Base-by-base conservation (phyloP, 371 early-diverging fungal genomes). In the Mucor mucedo region DNA sequence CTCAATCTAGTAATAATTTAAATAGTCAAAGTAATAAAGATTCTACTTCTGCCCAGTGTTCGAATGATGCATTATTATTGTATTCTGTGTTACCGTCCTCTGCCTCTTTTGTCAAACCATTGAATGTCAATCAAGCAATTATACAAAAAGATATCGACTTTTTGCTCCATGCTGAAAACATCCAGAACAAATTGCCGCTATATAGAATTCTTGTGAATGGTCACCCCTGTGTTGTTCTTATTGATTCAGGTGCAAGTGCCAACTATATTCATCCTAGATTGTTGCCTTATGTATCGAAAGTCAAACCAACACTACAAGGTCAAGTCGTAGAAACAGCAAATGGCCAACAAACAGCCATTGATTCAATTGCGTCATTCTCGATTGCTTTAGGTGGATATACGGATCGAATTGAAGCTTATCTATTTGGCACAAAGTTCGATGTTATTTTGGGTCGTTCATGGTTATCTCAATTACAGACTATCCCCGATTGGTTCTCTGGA, bases 331-430 rank as follows among this genome's bases (percentile, higher is more conserved):
- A 63, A 63, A 63, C 63, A 0, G 57, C 57, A 14, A 45, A 53
- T 44, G 63, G 63, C n/a, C 50, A 56, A 2, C 35, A 39, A 38
- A 47, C 56, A 16, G 5, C 30, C 14, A 63, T 63, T n/a, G 13
- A 38, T 2, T 5, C 39, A 4, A 57, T 41, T 10, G 58, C 40
- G n/a, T n/a, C 11, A 2, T 48, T 61, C 21, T 5, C 35, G 2
- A 5, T 61, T 2, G 11, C 8, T 0, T 5, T 44, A n/a, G 54
- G n/a, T n/a, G n/a, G n/a, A n/a, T n/a, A n/a, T n/a, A n/a, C n/a
- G n/a, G n/a, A n/a, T n/a, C n/a, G n/a, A n/a, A n/a, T n/a, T n/a
- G n/a, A n/a, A n/a, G n/a, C n/a, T n/a, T n/a, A n/a, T n/a, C n/a
- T n/a, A n/a, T n/a, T n/a, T n/a, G n/a, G n/a, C n/a, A n/a, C n/a